Percentiles rank a stretch among this genome's conserved stretches.
Evolutionary conservation across 257 asterid species (phyloP).

Genomic region (Solanum clarkiae): DNA sequence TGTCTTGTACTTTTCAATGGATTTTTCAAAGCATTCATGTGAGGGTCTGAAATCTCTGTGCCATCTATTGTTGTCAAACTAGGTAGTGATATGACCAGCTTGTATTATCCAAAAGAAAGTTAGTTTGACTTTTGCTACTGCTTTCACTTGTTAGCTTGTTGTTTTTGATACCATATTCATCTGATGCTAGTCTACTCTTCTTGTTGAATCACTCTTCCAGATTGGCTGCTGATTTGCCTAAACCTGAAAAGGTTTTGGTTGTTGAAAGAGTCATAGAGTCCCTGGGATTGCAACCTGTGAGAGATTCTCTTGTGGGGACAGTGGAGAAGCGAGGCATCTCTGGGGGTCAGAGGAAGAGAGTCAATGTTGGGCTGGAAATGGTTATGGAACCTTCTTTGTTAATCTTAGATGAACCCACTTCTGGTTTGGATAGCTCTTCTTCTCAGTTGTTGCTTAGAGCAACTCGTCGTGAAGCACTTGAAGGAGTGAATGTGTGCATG

Average conservation of each 20-base stretch:
- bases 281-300: slow-evolving; percentile 74
- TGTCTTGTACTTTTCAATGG: background rate
- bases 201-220: slow-evolving; percentile 19
- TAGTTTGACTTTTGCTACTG: background rate
- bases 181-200: background rate
- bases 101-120: background rate
- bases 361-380: slow-evolving; percentile 96
- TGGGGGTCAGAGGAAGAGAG: slow-evolving; percentile 97
- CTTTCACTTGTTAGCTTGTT: background rate
- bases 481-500: slow-evolving; percentile 95
- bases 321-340: slow-evolving; percentile 97
- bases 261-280: slow-evolving; percentile 92
- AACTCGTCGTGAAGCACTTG: slow-evolving; percentile 96
- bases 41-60: background rate
- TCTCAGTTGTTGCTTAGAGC: slow-evolving; percentile 88
- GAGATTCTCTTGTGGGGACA: slow-evolving; percentile 96
- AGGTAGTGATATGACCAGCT: background rate
- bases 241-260: slow-evolving; percentile 76
- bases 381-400: slow-evolving; percentile 97
- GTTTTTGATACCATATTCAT: background rate
- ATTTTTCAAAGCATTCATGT: background rate
- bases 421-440: slow-evolving; percentile 96
- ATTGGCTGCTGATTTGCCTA: slow-evolving; percentile 54
- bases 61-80: background rate
- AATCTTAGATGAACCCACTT: slow-evolving; percentile 98